These are phyloP conservation scores for Claviceps digitariae DNA, from an alignment of 2,329 filamentous ascomycete genomes.

Conservation along the genomic window DNA sequence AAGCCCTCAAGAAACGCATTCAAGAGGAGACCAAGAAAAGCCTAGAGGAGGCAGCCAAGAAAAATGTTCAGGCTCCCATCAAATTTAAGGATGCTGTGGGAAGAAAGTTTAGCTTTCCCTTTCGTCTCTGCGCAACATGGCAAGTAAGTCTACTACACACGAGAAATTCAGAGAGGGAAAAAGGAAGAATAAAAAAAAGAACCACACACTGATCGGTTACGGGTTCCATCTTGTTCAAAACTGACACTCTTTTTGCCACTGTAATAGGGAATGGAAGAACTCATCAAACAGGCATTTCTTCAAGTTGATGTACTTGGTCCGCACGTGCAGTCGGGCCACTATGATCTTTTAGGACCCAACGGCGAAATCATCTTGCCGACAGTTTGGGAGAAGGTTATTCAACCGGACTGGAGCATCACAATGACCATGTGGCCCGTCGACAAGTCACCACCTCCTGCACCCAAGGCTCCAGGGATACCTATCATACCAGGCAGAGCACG, in stretches of 20 bases:
- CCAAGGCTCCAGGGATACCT: conserved; percentile 4
- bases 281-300: conserved; percentile 73
- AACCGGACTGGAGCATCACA: conserved; percentile 50
- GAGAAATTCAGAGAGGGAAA: not conserved
- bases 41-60: conserved; percentile 33
- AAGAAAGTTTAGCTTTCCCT: conserved; percentile 86
- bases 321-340: conserved; percentile 65
- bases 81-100: conserved; percentile 86
- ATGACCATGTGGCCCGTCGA: conserved; percentile 49
- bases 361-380: conserved; percentile 68
- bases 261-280: conserved; percentile 67
- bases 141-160: conserved; percentile 38
- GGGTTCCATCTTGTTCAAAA: not conserved
- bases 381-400: conserved; percentile 69
- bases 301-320: conserved; percentile 65
- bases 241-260: conserved; percentile 5
- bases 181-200: too few species aligned
- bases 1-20: conserved; percentile 47
- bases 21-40: conserved; percentile 41
- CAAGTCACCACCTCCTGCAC: conserved; percentile 14
- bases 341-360: conserved; percentile 66
- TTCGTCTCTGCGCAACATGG: conserved; percentile 74
- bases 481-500: conserved; percentile 2
- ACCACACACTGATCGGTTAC: not conserved
- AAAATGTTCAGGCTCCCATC: conserved; percentile 58